Evolutionary conservation across 305 asterid genomes (phyloP).

Genomic region (Fraxinus latifolia): DNA sequence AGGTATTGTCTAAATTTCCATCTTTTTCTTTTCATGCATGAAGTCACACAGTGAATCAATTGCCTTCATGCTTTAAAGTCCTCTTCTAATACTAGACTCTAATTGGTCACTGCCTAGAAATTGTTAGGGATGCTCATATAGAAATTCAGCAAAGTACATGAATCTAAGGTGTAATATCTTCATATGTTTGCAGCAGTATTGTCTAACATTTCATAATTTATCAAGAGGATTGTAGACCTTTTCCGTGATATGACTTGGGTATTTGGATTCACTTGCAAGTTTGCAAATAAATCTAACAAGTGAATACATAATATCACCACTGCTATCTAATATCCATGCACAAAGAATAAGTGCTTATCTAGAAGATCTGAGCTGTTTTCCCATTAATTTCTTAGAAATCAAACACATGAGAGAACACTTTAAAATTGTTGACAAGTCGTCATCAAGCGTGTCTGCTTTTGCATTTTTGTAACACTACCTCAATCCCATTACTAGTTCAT

Average conservation of each 20-base stretch:
- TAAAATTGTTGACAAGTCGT: background rate
- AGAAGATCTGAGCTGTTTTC: background rate
- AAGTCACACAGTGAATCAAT: background rate
- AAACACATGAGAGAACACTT: background rate
- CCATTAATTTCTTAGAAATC: background rate
- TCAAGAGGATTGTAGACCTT: background rate
- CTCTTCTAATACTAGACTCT: background rate
- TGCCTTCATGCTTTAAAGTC: background rate
- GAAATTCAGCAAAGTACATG: background rate
- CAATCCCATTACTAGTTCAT: background rate
- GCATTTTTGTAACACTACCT: background rate
- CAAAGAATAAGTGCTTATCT: background rate
- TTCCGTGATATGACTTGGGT: background rate
- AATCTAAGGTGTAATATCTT: background rate
- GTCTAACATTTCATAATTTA: background rate
- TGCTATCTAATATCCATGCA: background rate
- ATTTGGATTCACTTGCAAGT: background rate
- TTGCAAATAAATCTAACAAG: background rate
- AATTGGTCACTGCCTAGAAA: background rate
- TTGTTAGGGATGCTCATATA: background rate
- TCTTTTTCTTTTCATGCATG: background rate
- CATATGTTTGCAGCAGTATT: background rate
- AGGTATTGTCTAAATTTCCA: slow-evolving; percentile 44
- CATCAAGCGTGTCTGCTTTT: background rate
- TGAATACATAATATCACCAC: background rate